These are phyloP conservation scores for Trichoderma lentiforme DNA, from an alignment of 2,329 filamentous ascomycete species.

Conservation along the genomic window DNA sequence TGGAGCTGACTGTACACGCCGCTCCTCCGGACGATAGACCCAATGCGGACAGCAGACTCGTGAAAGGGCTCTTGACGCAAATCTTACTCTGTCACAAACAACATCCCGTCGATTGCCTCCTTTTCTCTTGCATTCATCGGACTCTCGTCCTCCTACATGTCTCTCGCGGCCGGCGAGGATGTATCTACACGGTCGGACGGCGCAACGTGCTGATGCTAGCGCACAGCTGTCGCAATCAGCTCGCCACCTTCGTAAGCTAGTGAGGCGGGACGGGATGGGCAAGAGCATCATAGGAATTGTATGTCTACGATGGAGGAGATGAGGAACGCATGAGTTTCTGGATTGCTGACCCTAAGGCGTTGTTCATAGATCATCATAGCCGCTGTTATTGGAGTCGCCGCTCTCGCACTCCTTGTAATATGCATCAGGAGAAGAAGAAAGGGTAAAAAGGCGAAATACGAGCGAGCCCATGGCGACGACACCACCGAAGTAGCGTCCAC, in stretches of 20 bases:
- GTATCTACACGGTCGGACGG: slow-evolving; percentile 15
- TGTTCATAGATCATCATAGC: slow-evolving; percentile 6
- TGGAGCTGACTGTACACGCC: background rate
- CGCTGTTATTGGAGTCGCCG: background rate
- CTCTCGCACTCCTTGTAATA: background rate
- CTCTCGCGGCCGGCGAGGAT: slow-evolving; percentile 14
- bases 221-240: slow-evolving; percentile 9
- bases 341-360: background rate
- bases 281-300: slow-evolving; percentile 20
- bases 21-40: background rate
- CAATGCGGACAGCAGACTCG: slow-evolving; percentile 14
- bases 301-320: background rate
- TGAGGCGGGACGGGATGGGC: slow-evolving; percentile 1
- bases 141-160: slow-evolving; percentile 13
- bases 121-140: background rate
- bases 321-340: background rate
- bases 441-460: slow-evolving; percentile 26
- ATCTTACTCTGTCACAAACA: background rate
- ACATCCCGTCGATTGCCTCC: background rate
- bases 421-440: slow-evolving; percentile 22
- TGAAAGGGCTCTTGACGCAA: background rate
- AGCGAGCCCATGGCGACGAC: slow-evolving; percentile 32
- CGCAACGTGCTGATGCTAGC: slow-evolving; percentile 7
- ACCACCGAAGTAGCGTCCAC: slow-evolving; percentile 20
- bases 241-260: slow-evolving; percentile 11